A percentile compares a stretch with the other conserved stretches of the same genome.
phyloP scores from a whole-genome alignment of 192 early-diverging fungal genomes.

The Entomortierella parvispora region DNA sequence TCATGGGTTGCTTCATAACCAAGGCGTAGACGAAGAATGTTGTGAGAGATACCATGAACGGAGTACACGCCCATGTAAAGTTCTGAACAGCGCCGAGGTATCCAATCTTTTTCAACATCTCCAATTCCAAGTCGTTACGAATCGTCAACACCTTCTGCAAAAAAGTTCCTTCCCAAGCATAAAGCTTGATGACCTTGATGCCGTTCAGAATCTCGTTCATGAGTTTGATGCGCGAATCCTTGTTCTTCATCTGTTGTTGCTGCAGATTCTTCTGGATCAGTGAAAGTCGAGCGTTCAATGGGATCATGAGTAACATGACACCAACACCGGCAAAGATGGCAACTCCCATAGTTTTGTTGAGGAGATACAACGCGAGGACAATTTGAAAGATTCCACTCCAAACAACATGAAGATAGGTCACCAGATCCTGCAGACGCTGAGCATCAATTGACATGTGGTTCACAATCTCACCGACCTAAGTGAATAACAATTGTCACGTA shows the following conservation, averaged over 20 bases:
- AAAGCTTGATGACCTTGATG: slow-evolving; percentile 95
- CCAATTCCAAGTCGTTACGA: slow-evolving; percentile 82
- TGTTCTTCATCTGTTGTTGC: slow-evolving; percentile 89
- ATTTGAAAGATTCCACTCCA: slow-evolving; percentile 87
- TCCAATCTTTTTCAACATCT: slow-evolving; percentile 79
- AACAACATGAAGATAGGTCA: slow-evolving; percentile 76
- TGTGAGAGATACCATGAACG: slow-evolving; percentile 88
- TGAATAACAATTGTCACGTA: background rate
- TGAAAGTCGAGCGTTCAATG: slow-evolving; percentile 76
- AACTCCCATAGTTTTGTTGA: slow-evolving; percentile 85
- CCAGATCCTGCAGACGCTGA: slow-evolving; percentile 69
- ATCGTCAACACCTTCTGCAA: slow-evolving; percentile 73
- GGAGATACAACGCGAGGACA: slow-evolving; percentile 73
- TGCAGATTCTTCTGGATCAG: slow-evolving; percentile 75
- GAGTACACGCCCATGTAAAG: slow-evolving; percentile 85
- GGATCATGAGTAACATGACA: slow-evolving; percentile 85
- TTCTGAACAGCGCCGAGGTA: slow-evolving; percentile 70
- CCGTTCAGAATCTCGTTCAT: slow-evolving; percentile 88
- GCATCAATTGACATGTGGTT: slow-evolving; percentile 76
- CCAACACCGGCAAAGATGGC: slow-evolving; percentile 87
- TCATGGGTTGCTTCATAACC: slow-evolving; percentile 70
- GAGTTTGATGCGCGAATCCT: slow-evolving; percentile 58
- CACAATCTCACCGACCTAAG: slow-evolving; percentile 58
- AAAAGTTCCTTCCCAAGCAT: slow-evolving; percentile 92
- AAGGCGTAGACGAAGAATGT: slow-evolving; percentile 85